A percentile compares a stretch with the other conserved stretches of the same genome.
These are phyloP conservation scores for Ophiosphaerella korrae DNA, from an alignment of 2,329 filamentous ascomycete species.

Conservation along the genomic window DNA sequence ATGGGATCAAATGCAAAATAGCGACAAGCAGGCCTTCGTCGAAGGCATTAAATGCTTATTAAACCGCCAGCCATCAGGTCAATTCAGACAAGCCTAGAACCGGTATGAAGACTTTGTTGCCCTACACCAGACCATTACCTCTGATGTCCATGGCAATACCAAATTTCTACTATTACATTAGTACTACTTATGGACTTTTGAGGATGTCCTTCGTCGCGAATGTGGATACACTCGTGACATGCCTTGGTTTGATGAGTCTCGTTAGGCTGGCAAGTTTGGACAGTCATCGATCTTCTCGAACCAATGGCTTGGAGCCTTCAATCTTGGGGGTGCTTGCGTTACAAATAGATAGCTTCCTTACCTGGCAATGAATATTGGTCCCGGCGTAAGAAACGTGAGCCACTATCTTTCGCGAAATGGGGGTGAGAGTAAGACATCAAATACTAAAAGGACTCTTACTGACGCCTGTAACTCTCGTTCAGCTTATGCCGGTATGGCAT, in stretches of 20 bases:
- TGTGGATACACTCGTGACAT: constrained; percentile 49
- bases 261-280: constrained; percentile 35
- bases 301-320: constrained; percentile 33
- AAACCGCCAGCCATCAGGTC: constrained; percentile 24
- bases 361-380: constrained; percentile 37
- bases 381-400: constrained; percentile 28
- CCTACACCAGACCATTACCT: constrained; percentile 40
- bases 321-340: constrained; percentile 34
- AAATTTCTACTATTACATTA: constrained; percentile 53
- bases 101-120: constrained; percentile 44
- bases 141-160: constrained; percentile 37
- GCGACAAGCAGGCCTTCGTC: constrained; percentile 29
- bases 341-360: constrained; percentile 40
- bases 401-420: constrained; percentile 41
- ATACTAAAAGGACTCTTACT: constrained; percentile 33
- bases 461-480: constrained; percentile 31
- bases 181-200: constrained; percentile 50
- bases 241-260: constrained; percentile 47
- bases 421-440: constrained; percentile 28
- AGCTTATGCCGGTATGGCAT: constrained; percentile 36
- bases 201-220: constrained; percentile 48
- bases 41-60: constrained; percentile 39
- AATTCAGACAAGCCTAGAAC: constrained; percentile 29
- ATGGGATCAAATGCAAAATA: constrained; percentile 33
- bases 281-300: constrained; percentile 37